These are phyloP conservation scores for Silene conica DNA, from an alignment of 148 eudicot genomes.

Conservation along the genomic window DNA sequence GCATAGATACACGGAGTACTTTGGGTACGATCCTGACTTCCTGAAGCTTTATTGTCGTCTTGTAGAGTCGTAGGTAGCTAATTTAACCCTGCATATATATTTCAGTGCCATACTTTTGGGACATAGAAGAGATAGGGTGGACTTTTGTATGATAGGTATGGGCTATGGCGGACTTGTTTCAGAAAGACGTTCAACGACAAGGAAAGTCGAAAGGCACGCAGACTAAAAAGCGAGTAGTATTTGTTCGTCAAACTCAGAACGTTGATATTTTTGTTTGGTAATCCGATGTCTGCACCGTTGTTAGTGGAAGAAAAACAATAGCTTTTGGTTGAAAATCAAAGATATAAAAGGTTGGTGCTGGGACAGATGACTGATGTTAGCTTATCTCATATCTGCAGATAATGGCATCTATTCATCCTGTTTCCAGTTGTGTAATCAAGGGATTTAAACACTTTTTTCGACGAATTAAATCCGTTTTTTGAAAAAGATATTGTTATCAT, in stretches of 20 bases:
- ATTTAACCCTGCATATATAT: neutral
- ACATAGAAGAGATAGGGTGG: neutral
- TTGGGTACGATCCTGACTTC: too few relatives aligned
- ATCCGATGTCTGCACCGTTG: slow-evolving; percentile 11
- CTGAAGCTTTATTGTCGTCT: neutral
- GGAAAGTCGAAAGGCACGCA: slow-evolving; percentile 14
- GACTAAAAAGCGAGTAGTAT: neutral
- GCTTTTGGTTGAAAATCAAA: slow-evolving; percentile 5
- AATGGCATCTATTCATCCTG: slow-evolving; percentile 10
- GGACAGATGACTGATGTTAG: slow-evolving; percentile 17
- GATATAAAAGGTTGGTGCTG: slow-evolving; percentile 11
- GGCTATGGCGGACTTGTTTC: neutral
- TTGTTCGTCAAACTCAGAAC: neutral
- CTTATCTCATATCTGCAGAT: slow-evolving; percentile 26
- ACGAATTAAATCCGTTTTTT: slow-evolving; percentile 8
- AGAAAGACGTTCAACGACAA: slow-evolving; percentile 1
- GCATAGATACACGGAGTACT: too few relatives aligned
- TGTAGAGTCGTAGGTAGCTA: neutral
- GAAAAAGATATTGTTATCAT: slow-evolving; percentile 13
- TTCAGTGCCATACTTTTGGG: slow-evolving; percentile 1
- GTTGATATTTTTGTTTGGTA: slow-evolving; percentile 1
- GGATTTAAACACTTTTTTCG: slow-evolving; percentile 12
- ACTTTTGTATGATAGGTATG: neutral
- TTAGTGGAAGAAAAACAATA: neutral
- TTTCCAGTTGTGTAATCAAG: slow-evolving; percentile 15